A percentile compares a stretch with the other conserved stretches of the same genome.
Conservation (phyloP, 768 basidiomycete genomes). For the Nidularia pulvinata region DNA sequence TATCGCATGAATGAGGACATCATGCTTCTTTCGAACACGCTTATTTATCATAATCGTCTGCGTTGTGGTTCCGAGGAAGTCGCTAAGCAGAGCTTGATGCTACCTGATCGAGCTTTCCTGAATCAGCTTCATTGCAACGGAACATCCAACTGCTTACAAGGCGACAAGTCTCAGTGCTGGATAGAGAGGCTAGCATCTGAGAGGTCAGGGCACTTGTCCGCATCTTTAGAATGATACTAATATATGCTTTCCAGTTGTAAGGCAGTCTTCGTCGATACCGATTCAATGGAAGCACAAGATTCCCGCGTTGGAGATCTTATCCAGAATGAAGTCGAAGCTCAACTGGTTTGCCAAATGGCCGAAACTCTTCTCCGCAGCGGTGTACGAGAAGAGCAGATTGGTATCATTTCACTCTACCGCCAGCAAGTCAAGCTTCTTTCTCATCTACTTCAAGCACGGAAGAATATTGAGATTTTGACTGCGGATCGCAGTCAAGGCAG, state of each 20-base stretch:
- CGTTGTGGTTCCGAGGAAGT: constrained; percentile 78
- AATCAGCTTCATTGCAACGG: constrained; percentile 35
- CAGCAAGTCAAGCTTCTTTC: constrained; percentile 93
- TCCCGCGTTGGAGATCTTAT: constrained; percentile 86
- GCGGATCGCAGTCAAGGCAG: constrained; percentile 94
- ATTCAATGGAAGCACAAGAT: constrained; percentile 75
- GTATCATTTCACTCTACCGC: constrained; percentile 89
- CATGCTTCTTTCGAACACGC: constrained; percentile 86
- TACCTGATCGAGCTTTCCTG: constrained; percentile 50
- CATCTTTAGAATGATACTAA: neutral
- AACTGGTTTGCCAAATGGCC: constrained; percentile 63
- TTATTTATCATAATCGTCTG: constrained; percentile 81
- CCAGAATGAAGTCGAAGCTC: constrained; percentile 85
- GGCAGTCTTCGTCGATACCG: constrained; percentile 95
- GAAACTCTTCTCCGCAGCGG: constrained; percentile 68
- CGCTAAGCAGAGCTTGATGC: constrained; percentile 52
- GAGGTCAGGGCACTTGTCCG: constrained; percentile 44
- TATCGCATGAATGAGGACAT: constrained; percentile 98
- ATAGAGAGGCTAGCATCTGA: constrained; percentile 60
- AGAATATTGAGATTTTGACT: constrained; percentile 81
- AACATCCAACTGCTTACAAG: no score
- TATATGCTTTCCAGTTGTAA: constrained; percentile 53
- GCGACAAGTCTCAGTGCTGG: constrained; percentile 54
- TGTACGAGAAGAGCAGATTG: constrained; percentile 70
- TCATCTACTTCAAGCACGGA: constrained; percentile 53